Conservation (phyloP, 805 yeast genomes). For the Kodamaea hsintzibuensis region DNA sequence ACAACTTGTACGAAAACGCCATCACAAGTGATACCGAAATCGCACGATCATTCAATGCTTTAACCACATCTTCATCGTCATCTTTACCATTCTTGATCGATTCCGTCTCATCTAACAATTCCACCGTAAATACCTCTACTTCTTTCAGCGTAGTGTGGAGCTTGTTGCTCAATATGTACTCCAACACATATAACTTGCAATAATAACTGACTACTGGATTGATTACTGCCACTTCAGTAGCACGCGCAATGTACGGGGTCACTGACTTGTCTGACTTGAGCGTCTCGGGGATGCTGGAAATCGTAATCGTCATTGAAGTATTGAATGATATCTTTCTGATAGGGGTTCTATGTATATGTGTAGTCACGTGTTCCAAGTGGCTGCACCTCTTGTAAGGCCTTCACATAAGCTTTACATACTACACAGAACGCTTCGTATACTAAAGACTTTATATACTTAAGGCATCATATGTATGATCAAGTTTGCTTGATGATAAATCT, state of each 20-base stretch:
- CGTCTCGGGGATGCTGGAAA: slow-evolving; percentile 23
- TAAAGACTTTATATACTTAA: no score
- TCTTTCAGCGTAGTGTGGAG: slow-evolving; percentile 58
- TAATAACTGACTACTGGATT: slow-evolving; percentile 75
- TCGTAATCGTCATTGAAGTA: slow-evolving; percentile 6
- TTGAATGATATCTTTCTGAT: not conserved
- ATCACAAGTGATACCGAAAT: slow-evolving; percentile 29
- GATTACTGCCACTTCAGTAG: slow-evolving; percentile 54
- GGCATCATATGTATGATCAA: no score
- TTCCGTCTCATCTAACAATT: slow-evolving; percentile 73
- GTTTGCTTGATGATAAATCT: no score
- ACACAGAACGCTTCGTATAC: no score
- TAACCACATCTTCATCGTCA: slow-evolving; percentile 39
- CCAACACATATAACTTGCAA: slow-evolving; percentile 69
- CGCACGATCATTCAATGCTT: slow-evolving; percentile 55
- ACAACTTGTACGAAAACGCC: slow-evolving; percentile 37
- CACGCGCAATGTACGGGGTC: slow-evolving; percentile 51
- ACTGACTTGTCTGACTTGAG: slow-evolving; percentile 38
- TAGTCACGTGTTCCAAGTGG: not conserved
- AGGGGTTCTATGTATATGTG: not conserved
- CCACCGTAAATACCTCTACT: slow-evolving; percentile 59
- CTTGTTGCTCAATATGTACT: slow-evolving; percentile 60
- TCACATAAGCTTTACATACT: no score
- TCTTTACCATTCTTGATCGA: slow-evolving; percentile 40
- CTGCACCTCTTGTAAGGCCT: no score